Base-by-base conservation (phyloP, 2,329 filamentous ascomycete species). In the Emergomyces africanus region DNA sequence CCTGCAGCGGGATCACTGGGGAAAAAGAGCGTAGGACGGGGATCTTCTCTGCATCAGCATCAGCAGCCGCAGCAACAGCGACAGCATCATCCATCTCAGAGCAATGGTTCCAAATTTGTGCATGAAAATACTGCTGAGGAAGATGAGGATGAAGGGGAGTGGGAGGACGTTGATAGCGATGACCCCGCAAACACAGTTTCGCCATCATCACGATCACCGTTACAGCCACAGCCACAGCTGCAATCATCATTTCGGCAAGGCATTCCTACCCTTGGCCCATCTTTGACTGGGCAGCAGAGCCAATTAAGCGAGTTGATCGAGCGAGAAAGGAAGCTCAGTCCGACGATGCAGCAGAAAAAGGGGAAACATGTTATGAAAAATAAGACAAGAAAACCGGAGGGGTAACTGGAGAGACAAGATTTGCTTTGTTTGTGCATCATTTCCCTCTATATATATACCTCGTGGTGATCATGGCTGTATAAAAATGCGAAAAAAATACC, bases 291-390 rank as follows among this genome's bases (percentile, higher is more conserved):
- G 61, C 62, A 61, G 33, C 64, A 64, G 54, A 68, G 66, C 35
- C 64, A 68, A 42, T 60, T 69, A 28, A 67, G 65, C 54, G 61
- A 66, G 18, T 59, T 67, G 58, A 68, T 69, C 58, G 62, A 65
- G 50, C 57, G 58, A 55, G 63, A 63, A 46, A 61, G 63, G 39
- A 49, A 25, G 48, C 25, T 58, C 1, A 42, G 48, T 58, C 44
- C 33, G 20, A 30, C 35, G 33, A 28, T 25, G 51, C 30, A 41
- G 51, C 41, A 39, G 33, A 23, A 49, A 6, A 23, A 49, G 9
- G 28, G 25, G 42, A 50, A 20, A 33, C 2, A 28, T 2, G 44
- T 18, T n/a, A 39, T 44, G 35, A 57, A 3, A 30, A 5, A 14
- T n/a, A n/a, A n/a, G 14, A 30, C 14, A 23, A 30, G 37, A 18